Base-by-base conservation (phyloP, 1,139 yeast species). In the Debaryomycetaceae sp. region DNA sequence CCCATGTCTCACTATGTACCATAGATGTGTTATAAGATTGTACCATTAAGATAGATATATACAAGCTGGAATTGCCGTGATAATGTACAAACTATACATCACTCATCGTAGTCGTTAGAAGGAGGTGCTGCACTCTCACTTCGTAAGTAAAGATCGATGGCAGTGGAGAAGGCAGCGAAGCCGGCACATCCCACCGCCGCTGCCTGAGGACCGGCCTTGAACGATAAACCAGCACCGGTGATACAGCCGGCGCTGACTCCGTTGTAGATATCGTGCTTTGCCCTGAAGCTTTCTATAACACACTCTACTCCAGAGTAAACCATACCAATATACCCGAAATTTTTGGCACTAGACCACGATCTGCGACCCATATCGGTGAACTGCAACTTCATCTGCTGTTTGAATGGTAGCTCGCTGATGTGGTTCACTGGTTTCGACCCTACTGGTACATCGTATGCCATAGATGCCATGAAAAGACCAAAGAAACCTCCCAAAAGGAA, bases 291-390 rank as follows among this genome's bases (percentile, higher is more conserved):
- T 65, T 93, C 99, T 47, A 93, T 82, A 40, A 85, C 78, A 71
- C 99, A 93, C 63, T 93, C 99, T 3, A 93, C 95, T 27, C 98
- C 98, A 4, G 97, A 81, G 63, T 87, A 93, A 36, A 95, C 86
- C 75, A 88, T 78, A 57, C 99, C 99, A 55, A 93, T 88, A 59
- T 85, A 88, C 24, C 98, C 99, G 61, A 93, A 93, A 65, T 89
- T 93, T 63, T 88, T 90, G 2, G 99, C 99, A 57, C 93, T 83
- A 1, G 86, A 75, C 70, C 80, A 87, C 6, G 97, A 81, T 61
- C 97, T 77, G 55, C 75, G 80, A 31, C 95, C 96, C 97, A 93
- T 91, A 63, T 93, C 99, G 17, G 84, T 68, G 60, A 91, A 88
- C 66, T 91, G 98, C 39, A 89, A 65, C 59, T 87, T 89, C 85